Evolutionary conservation across 805 yeast genomes (phyloP).

Genomic region (Danielia reshetovae): DNA sequence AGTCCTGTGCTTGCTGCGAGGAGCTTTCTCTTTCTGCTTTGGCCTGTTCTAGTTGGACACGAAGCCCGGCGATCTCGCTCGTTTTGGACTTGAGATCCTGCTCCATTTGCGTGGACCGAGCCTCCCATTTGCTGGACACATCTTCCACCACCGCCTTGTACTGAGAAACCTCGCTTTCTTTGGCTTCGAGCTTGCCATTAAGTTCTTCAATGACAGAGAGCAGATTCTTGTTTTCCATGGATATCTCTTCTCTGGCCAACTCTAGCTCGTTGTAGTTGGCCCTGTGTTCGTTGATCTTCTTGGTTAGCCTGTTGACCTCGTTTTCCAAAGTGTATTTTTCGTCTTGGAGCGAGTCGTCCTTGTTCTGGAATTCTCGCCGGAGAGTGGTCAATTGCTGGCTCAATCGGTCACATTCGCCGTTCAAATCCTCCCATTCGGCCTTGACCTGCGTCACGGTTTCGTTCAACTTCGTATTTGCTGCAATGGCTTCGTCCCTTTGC

Average conservation of each 20-base stretch:
- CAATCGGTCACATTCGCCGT: conserved; percentile 52
- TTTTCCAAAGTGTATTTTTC: conserved; percentile 40
- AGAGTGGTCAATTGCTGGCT: conserved; percentile 35
- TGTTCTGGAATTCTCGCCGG: conserved; percentile 34
- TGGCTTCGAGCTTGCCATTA: conserved; percentile 34
- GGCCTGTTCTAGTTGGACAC: background rate
- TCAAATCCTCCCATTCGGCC: conserved; percentile 36
- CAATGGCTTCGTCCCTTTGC: conserved; percentile 24
- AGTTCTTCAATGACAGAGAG: conserved; percentile 42
- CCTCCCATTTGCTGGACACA: conserved; percentile 7
- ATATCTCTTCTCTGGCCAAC: conserved; percentile 33
- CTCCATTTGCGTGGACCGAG: background rate
- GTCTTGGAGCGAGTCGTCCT: conserved; percentile 34
- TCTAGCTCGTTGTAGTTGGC: conserved; percentile 40
- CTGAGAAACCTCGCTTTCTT: conserved; percentile 20
- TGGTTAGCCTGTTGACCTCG: conserved; percentile 32
- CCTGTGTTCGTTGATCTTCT: conserved; percentile 38
- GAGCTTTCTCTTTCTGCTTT: background rate
- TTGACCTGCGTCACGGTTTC: conserved; percentile 12
- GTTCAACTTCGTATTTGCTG: conserved; percentile 17
- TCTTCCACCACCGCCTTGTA: conserved; percentile 3
- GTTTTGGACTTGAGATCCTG: conserved; percentile 8
- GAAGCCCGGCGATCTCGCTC: conserved; percentile 4
- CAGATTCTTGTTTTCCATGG: conserved; percentile 39
- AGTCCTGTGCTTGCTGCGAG: background rate